Evolutionary conservation across 768 basidiomycete genomes (phyloP).

Genomic region (Pilatotrama ljubarskyi): DNA sequence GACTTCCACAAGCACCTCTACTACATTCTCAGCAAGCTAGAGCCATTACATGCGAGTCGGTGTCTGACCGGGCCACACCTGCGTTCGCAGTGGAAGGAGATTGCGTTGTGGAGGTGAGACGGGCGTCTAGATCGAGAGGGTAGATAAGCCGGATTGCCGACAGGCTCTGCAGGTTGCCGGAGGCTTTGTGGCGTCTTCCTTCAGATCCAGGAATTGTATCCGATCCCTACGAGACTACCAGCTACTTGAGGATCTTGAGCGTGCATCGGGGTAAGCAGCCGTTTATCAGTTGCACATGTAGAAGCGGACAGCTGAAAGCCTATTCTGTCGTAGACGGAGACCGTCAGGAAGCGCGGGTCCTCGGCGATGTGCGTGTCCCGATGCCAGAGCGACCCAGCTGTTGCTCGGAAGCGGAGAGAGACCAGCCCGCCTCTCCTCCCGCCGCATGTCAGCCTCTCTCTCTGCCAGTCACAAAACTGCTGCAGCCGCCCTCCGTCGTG

Average conservation of each 20-base stretch:
- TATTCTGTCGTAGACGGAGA: neutral
- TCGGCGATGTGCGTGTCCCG: neutral
- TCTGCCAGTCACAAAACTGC: neutral
- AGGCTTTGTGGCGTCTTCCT: conserved; percentile 6
- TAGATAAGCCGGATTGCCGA: neutral
- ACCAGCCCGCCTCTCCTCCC: neutral
- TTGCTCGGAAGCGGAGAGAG: neutral
- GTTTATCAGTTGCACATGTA: too few species aligned
- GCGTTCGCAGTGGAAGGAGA: neutral
- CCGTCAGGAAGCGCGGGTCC: too few species aligned
- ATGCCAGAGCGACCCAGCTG: neutral
- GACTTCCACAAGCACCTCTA: too few species aligned
- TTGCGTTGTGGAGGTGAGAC: neutral
- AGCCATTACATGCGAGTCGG: too few species aligned
- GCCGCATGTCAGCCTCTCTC: neutral
- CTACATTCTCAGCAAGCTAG: too few species aligned
- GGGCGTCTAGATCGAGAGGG: neutral
- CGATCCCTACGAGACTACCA: too few species aligned
- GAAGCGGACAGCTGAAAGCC: too few species aligned
- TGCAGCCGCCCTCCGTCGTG: neutral
- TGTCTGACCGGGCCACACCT: neutral
- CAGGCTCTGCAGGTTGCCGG: neutral
- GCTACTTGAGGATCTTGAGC: too few species aligned
- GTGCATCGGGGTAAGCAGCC: too few species aligned
- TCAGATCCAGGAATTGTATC: too few species aligned